Evolutionary conservation across 2,329 filamentous ascomycete genomes (phyloP).

Genomic region (Xylariaceae sp.): DNA sequence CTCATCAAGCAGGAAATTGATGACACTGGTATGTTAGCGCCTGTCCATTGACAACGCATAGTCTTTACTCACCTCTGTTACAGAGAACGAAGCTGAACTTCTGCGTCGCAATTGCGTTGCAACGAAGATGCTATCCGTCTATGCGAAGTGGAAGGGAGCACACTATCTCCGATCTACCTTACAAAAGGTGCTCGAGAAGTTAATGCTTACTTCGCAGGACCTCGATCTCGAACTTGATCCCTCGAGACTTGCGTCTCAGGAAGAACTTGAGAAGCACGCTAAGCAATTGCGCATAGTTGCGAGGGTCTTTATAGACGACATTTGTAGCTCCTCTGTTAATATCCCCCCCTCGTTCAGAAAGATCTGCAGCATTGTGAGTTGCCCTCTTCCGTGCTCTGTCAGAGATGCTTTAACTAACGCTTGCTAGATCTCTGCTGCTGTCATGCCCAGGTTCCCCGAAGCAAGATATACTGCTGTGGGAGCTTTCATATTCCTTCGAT

Average conservation of each 20-base stretch:
- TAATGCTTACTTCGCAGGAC: conserved; percentile 62
- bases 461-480: conserved; percentile 68
- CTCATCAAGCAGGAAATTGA: conserved; percentile 65
- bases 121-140: conserved; percentile 68
- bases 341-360: conserved; percentile 61
- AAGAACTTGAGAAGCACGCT: conserved; percentile 62
- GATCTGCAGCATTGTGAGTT: conserved; percentile 60
- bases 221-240: conserved; percentile 65
- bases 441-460: conserved; percentile 59
- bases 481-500: conserved; percentile 65
- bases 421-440: conserved; percentile 54
- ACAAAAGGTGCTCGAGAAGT: conserved; percentile 60
- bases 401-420: conserved; percentile 12
- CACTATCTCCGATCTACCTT: conserved; percentile 59
- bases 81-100: conserved; percentile 63
- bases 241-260: conserved; percentile 51
- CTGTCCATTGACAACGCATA: neutral
- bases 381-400: neutral
- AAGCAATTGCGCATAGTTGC: conserved; percentile 61
- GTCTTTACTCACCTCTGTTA: conserved; percentile 3
- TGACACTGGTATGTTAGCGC: conserved; percentile 48
- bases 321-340: conserved; percentile 55
- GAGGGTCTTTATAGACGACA: conserved; percentile 67
- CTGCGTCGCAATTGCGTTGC: conserved; percentile 63
- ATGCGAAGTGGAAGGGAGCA: conserved; percentile 65